These are phyloP conservation scores for Ormosia semicastrata DNA, from an alignment of 306 rosid species.

Conservation along the genomic window DNA sequence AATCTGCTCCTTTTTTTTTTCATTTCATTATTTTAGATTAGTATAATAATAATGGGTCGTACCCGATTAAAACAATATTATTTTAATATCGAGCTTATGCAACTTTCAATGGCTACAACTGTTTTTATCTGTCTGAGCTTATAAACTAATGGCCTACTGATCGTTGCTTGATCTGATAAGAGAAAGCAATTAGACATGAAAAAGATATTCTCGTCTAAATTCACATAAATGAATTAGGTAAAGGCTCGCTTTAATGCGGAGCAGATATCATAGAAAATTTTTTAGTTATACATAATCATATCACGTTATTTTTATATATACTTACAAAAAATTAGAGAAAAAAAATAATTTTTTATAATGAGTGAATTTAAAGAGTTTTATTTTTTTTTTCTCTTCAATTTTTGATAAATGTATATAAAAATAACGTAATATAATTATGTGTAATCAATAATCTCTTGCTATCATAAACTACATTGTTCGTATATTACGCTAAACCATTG, in stretches of 20 bases:
- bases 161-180: conserved; percentile 20
- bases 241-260: neutral
- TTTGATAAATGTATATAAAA: no score
- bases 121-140: neutral
- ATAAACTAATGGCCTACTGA: neutral
- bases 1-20: neutral
- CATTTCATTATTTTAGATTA: no score
- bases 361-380: no score
- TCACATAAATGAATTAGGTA: neutral
- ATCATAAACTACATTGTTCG: neutral
- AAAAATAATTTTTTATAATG: no score
- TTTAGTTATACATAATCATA: no score
- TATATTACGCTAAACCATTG: neutral
- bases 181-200: neutral
- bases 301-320: no score
- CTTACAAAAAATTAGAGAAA: no score
- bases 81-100: neutral
- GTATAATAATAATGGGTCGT: neutral
- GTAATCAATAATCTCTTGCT: no score
- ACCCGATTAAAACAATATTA: neutral
- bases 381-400: no score
- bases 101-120: conserved; percentile 6
- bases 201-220: neutral
- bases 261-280: no score
- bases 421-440: no score